phyloP scores from a whole-genome alignment of 129 eudicot species.

The Glebionis coronaria region DNA sequence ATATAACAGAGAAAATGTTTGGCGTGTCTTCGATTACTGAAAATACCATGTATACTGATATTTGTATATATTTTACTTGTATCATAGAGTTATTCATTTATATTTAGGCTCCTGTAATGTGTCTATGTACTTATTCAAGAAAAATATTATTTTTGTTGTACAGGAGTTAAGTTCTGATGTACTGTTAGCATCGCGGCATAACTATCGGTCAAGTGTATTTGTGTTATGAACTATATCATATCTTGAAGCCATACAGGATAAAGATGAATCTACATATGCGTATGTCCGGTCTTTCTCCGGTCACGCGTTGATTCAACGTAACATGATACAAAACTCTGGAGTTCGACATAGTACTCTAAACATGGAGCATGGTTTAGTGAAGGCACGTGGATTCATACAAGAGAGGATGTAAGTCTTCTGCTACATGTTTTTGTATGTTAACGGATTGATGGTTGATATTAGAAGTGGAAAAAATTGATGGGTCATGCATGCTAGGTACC shows the following conservation, averaged over 20 bases:
- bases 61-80: no score
- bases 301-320: constrained; percentile 53
- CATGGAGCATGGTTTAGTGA: constrained; percentile 59
- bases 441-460: constrained; percentile 6
- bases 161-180: background rate
- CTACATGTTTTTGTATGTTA: background rate
- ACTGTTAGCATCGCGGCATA: constrained; percentile 2
- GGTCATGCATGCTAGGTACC: no score
- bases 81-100: no score
- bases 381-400: constrained; percentile 37
- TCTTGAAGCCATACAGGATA: no score
- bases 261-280: no score
- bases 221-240: no score
- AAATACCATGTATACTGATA: no score
- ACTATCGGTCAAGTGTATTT: background rate
- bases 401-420: constrained; percentile 45
- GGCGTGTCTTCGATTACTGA: no score
- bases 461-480: no score
- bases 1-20: no score
- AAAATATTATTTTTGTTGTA: background rate
- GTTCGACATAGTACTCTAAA: constrained; percentile 34
- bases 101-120: no score
- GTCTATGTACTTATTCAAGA: no score
- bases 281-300: constrained; percentile 63
- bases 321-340: constrained; percentile 60